These are phyloP conservation scores for Spiromastix sp. DNA, from an alignment of 2,329 filamentous ascomycete species.

Conservation along the genomic window DNA sequence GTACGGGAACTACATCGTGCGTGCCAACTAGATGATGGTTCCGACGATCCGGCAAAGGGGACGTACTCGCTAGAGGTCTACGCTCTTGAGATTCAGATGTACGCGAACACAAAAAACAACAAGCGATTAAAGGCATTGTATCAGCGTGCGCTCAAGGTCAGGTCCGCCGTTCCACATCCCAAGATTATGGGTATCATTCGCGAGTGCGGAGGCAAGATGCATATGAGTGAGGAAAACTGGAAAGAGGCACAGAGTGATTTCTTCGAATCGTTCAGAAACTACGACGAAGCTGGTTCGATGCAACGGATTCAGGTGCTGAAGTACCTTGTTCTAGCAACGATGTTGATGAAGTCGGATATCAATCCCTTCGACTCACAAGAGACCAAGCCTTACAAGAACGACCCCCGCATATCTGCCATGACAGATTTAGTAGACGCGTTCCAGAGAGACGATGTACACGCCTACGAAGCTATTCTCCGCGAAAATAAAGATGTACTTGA, in stretches of 20 bases:
- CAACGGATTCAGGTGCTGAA: conserved; percentile 96
- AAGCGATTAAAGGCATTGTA: conserved; percentile 92
- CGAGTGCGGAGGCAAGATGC: conserved; percentile 98
- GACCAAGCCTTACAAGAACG: conserved; percentile 94
- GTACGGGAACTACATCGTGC: conserved; percentile 79
- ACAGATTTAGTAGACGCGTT: conserved; percentile 94
- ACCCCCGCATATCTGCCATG: conserved; percentile 92
- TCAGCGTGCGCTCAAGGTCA: conserved; percentile 79
- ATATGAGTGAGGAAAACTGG: conserved; percentile 99
- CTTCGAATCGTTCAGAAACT: conserved; percentile 97
- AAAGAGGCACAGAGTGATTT: conserved; percentile 95
- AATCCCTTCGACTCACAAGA: conserved; percentile 98
- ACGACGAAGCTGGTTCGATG: conserved; percentile 92
- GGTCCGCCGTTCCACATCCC: conserved; percentile 94
- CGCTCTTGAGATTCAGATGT: conserved; percentile 97
- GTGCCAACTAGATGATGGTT: conserved; percentile 78
- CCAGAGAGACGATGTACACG: conserved; percentile 86
- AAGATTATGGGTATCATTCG: conserved; percentile 99
- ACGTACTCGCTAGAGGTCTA: conserved; percentile 95
- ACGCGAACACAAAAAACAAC: conserved; percentile 92
- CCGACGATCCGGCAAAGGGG: conserved; percentile 78
- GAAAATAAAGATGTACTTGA: conserved; percentile 80
- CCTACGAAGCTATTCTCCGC: conserved; percentile 78
- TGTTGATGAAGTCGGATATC: conserved; percentile 98
- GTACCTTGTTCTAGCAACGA: conserved; percentile 90